These are phyloP conservation scores for Nannizziopsis barbatae DNA, from an alignment of 2,329 filamentous ascomycete species.

Conservation along the genomic window DNA sequence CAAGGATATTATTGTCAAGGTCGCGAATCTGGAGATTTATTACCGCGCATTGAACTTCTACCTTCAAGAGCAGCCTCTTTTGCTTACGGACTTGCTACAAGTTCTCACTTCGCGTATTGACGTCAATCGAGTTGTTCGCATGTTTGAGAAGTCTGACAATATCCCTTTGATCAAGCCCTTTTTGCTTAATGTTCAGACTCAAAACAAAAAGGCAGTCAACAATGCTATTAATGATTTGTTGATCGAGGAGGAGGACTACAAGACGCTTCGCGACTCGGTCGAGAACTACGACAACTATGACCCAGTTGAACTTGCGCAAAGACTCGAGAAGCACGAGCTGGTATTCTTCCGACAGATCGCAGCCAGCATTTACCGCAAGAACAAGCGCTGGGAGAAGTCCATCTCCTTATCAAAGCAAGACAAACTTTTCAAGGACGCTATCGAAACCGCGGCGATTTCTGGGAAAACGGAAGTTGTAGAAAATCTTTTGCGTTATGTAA, in stretches of 20 bases:
- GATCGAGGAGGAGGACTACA: constrained; percentile 98
- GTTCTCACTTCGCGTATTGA: constrained; percentile 87
- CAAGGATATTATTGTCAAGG: constrained; percentile 97
- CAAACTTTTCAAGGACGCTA: constrained; percentile 98
- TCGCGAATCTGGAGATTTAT: constrained; percentile 97
- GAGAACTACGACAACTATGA: constrained; percentile 99
- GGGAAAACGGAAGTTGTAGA: constrained; percentile 85
- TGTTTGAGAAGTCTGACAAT: constrained; percentile 98
- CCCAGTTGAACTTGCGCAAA: constrained; percentile 77
- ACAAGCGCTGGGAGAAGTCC: constrained; percentile 99
- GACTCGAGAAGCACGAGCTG: constrained; percentile 91
- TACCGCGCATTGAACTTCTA: constrained; percentile 97
- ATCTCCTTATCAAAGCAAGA: constrained; percentile 97
- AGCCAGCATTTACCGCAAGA: constrained; percentile 97
- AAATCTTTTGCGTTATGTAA: constrained; percentile 90
- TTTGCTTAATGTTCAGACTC: constrained; percentile 85
- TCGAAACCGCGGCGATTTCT: constrained; percentile 91
- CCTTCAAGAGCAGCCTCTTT: constrained; percentile 87
- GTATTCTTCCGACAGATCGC: constrained; percentile 99
- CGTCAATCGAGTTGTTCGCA: constrained; percentile 96
- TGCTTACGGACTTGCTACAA: constrained; percentile 91
- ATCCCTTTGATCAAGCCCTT: constrained; percentile 98
- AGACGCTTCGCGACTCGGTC: constrained; percentile 92
- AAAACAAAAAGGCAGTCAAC: constrained; percentile 98
- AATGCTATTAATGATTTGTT: constrained; percentile 94